phyloP scores from a whole-genome alignment of 176 grass and related monocot genomes.

The Carex littledalei region DNA sequence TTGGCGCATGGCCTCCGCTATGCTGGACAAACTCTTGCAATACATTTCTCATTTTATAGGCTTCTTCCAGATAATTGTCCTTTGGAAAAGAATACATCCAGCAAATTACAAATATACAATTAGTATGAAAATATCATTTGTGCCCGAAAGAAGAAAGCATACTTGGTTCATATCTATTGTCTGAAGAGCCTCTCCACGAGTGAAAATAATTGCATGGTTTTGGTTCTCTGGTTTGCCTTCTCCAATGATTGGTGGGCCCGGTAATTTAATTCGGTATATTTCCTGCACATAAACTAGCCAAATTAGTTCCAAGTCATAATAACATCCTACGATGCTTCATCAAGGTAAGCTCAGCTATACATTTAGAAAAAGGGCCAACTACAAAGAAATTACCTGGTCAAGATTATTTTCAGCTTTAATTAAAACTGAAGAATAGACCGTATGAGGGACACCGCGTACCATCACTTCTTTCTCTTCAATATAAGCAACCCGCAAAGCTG shows the following conservation, averaged over 20 bases:
- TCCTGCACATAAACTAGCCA: constrained; percentile 44
- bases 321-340: background rate
- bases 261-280: constrained; percentile 91
- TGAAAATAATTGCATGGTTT: constrained; percentile 97
- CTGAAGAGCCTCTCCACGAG: constrained; percentile 89
- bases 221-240: constrained; percentile 99
- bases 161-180: constrained; percentile 99
- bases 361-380: constrained; percentile 10
- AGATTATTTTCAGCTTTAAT: constrained; percentile 87
- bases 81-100: constrained; percentile 29
- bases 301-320: constrained; percentile 8
- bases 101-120: constrained; percentile 1
- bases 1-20: constrained; percentile 56
- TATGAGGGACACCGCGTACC: constrained; percentile 27
- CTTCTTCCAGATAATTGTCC: constrained; percentile 98
- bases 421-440: constrained; percentile 84
- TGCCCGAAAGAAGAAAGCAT: background rate
- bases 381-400: constrained; percentile 66
- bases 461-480: constrained; percentile 94
- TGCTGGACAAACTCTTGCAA: constrained; percentile 83
- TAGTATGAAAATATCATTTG: constrained; percentile 4
- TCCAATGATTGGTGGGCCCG: constrained; percentile 76
- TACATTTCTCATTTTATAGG: constrained; percentile 96
- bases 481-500: constrained; percentile 77
- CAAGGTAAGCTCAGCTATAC: background rate